Evolutionary conservation across 2,329 filamentous ascomycete species (phyloP).

Genomic region (Ciborinia camelliae): DNA sequence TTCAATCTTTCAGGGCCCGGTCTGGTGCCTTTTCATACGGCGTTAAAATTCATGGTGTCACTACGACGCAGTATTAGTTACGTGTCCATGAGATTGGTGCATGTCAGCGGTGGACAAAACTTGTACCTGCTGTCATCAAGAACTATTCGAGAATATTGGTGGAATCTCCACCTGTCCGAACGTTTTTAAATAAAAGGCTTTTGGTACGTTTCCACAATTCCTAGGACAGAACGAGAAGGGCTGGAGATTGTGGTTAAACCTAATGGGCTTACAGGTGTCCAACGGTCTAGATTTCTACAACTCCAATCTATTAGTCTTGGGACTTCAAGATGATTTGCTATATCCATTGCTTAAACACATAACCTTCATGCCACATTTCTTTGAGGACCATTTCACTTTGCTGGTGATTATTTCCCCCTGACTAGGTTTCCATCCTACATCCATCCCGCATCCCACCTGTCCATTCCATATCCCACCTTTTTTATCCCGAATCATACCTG

Average conservation of each 20-base stretch:
- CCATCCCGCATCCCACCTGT: background rate
- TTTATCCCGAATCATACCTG: background rate
- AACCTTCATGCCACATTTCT: background rate
- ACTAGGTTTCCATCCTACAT: background rate
- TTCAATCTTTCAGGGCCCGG: background rate
- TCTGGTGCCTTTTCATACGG: background rate
- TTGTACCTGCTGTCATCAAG: background rate
- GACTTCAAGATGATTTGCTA: background rate
- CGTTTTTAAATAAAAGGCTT: background rate
- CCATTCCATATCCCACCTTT: background rate
- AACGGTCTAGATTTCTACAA: background rate
- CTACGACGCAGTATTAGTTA: background rate
- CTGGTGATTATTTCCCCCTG: background rate
- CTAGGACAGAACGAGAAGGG: too few relatives aligned
- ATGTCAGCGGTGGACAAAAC: background rate
- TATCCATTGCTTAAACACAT: background rate
- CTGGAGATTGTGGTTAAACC: background rate
- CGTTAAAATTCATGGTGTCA: background rate
- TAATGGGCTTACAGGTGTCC: background rate
- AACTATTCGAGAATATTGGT: background rate
- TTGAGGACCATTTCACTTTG: background rate
- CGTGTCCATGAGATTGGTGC: too few relatives aligned
- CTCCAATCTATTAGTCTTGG: background rate
- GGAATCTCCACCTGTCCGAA: background rate
- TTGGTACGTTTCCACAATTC: too few relatives aligned